Percentiles rank a stretch among this genome's conserved stretches.
Evolutionary conservation across 768 basidiomycete genomes (phyloP).

Genomic region (Macrolepiota fuliginosa): DNA sequence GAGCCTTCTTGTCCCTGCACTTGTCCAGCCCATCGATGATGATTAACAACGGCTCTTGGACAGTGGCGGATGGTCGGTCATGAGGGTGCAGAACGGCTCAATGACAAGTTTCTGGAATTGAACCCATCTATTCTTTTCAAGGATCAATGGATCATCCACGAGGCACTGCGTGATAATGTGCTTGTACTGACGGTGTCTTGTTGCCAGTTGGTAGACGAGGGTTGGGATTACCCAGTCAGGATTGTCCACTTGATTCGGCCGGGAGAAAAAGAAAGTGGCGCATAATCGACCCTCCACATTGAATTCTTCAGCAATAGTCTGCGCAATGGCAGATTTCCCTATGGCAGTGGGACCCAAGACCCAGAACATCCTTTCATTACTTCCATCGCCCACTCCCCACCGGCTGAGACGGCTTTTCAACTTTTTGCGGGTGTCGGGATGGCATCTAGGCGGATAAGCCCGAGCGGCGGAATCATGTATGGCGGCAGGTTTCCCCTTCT

Average conservation of each 20-base stretch:
- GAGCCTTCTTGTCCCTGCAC: too few relatives aligned
- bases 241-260: background rate
- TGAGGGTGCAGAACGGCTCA: background rate
- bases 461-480: too few relatives aligned
- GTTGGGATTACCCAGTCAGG: too few relatives aligned
- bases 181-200: too few relatives aligned
- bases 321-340: slow-evolving; percentile 7
- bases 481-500: too few relatives aligned
- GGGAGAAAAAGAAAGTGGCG: slow-evolving; percentile 6
- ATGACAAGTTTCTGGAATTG: too few relatives aligned
- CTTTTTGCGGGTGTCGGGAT: too few relatives aligned
- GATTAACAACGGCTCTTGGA: too few relatives aligned
- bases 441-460: too few relatives aligned
- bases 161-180: background rate
- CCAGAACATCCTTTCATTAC: slow-evolving; percentile 2
- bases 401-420: background rate
- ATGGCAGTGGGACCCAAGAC: background rate
- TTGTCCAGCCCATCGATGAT: too few relatives aligned
- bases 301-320: background rate
- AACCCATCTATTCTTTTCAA: background rate
- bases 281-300: background rate
- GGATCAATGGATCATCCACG: background rate
- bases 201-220: too few relatives aligned
- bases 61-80: background rate
- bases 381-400: background rate